Percentiles rank a stretch among this genome's conserved stretches.
These are phyloP conservation scores for Schoenoplectus tabernaemontani DNA, from an alignment of 202 grass and related monocot genomes.

Conservation along the genomic window DNA sequence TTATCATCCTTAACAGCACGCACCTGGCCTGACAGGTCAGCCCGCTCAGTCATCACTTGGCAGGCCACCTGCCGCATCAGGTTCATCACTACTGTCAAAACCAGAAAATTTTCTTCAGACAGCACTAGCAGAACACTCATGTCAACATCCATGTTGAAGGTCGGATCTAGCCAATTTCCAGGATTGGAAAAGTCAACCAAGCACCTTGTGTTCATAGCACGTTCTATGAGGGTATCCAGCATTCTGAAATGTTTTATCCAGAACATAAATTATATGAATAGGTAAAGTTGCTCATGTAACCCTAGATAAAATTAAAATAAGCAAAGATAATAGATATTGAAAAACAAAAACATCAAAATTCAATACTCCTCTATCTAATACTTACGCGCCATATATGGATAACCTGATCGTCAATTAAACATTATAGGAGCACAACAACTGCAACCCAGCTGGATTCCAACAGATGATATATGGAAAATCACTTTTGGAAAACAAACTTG, in stretches of 20 bases:
- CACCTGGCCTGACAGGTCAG: constrained; percentile 88
- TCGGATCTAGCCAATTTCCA: constrained; percentile 44
- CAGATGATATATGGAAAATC: not conserved
- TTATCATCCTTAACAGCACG: constrained; percentile 81
- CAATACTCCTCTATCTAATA: not conserved
- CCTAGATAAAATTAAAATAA: not conserved
- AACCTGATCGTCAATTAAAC: not conserved
- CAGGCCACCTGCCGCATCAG: constrained; percentile 74
- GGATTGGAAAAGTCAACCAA: constrained; percentile 16
- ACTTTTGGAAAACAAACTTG: constrained; percentile 4
- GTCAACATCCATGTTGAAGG: constrained; percentile 49
- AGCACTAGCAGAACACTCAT: constrained; percentile 92
- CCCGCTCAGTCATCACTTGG: constrained; percentile 76
- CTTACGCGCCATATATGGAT: not conserved
- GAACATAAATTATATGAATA: not conserved
- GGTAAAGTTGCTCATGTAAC: not conserved
- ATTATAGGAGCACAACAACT: not conserved
- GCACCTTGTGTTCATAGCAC: constrained; percentile 48
- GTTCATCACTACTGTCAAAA: constrained; percentile 66
- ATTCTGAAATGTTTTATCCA: constrained; percentile 56
- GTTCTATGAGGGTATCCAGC: constrained; percentile 82
- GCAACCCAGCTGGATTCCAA: not conserved
- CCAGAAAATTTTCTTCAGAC: constrained; percentile 63
- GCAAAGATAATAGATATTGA: not conserved
- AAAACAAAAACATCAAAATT: not conserved